Conservation (phyloP, 1,139 yeast species). For the Blastobotrys indianensis region DNA sequence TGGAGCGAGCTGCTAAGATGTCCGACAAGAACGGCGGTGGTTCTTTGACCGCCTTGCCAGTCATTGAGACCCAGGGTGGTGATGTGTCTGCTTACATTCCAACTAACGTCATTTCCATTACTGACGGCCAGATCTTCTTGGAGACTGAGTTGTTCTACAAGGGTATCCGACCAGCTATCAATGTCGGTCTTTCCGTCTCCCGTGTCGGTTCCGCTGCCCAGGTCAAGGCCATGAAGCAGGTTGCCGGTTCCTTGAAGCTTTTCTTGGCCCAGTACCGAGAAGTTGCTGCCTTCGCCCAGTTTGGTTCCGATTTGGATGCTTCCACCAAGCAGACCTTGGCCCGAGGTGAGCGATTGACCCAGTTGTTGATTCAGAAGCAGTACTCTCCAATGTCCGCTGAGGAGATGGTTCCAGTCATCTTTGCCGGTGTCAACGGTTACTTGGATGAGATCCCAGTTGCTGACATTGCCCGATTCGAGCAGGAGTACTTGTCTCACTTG, state of each 20-base stretch:
- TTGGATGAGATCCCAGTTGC: slow-evolving; percentile 82
- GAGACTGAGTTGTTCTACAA: slow-evolving; percentile 99
- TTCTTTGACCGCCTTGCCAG: slow-evolving; percentile 92
- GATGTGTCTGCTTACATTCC: slow-evolving; percentile 98
- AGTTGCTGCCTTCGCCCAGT: slow-evolving; percentile 99
- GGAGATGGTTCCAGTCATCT: slow-evolving; percentile 98
- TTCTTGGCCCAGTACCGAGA: slow-evolving; percentile 99
- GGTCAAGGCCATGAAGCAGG: slow-evolving; percentile 99
- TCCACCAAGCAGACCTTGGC: slow-evolving; percentile 97
- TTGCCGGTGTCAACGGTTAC: slow-evolving; percentile 98
- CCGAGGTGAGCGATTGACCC: slow-evolving; percentile 99
- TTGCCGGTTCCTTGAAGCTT: slow-evolving; percentile 99
- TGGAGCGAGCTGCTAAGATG: slow-evolving; percentile 98
- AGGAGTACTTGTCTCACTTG: slow-evolving; percentile 78
- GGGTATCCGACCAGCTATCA: slow-evolving; percentile 99
- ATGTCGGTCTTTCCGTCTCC: slow-evolving; percentile 99
- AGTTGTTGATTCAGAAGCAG: slow-evolving; percentile 97
- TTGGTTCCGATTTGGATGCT: slow-evolving; percentile 99
- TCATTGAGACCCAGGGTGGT: slow-evolving; percentile 99
- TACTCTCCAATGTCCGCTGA: slow-evolving; percentile 95
- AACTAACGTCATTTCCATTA: slow-evolving; percentile 94
- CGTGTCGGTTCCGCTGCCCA: slow-evolving; percentile 99
- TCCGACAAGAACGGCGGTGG: slow-evolving; percentile 85
- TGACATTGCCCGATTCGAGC: slow-evolving; percentile 88
- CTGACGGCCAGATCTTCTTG: slow-evolving; percentile 97